A percentile compares a stretch with the other conserved stretches of the same genome.
Evolutionary conservation across 2,329 filamentous ascomycete species (phyloP).

Genomic region (Aspergillus fischeri): DNA sequence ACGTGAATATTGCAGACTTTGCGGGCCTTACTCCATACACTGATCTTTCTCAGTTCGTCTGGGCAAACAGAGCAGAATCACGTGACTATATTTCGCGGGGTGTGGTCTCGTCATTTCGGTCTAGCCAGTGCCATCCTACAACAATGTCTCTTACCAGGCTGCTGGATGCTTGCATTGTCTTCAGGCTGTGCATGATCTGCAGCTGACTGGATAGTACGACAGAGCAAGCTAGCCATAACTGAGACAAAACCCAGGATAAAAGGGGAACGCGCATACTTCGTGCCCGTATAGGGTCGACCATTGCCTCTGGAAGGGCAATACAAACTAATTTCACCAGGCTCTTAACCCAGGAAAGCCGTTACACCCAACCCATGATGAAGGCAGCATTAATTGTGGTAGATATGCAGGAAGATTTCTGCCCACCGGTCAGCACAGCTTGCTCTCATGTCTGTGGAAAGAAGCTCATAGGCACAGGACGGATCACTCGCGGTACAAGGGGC

Average conservation of each 20-base stretch:
- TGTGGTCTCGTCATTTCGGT: conserved; percentile 1
- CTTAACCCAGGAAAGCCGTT: not conserved
- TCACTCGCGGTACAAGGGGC: conserved; percentile 76
- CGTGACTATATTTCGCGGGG: too few relatives aligned
- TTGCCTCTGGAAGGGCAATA: not conserved
- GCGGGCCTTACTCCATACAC: too few relatives aligned
- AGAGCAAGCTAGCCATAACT: not conserved
- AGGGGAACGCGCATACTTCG: not conserved
- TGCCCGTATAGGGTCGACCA: not conserved
- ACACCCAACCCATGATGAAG: conserved; percentile 11
- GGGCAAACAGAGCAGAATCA: too few relatives aligned
- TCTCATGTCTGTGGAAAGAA: not conserved
- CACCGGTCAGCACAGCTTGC: conserved; percentile 59
- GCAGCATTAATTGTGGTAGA: conserved; percentile 74
- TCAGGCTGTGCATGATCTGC: not conserved
- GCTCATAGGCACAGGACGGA: conserved; percentile 57
- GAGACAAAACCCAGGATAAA: not conserved
- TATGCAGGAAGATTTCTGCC: conserved; percentile 92
- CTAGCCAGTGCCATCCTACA: not conserved
- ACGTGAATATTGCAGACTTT: too few relatives aligned
- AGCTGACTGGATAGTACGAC: not conserved
- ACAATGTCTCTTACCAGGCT: not conserved
- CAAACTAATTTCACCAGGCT: not conserved
- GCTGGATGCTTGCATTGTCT: not conserved
- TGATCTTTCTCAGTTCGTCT: too few relatives aligned